phyloP scores from a whole-genome alignment of 2,329 filamentous ascomycete species.

The Verticillium tricorpus region DNA sequence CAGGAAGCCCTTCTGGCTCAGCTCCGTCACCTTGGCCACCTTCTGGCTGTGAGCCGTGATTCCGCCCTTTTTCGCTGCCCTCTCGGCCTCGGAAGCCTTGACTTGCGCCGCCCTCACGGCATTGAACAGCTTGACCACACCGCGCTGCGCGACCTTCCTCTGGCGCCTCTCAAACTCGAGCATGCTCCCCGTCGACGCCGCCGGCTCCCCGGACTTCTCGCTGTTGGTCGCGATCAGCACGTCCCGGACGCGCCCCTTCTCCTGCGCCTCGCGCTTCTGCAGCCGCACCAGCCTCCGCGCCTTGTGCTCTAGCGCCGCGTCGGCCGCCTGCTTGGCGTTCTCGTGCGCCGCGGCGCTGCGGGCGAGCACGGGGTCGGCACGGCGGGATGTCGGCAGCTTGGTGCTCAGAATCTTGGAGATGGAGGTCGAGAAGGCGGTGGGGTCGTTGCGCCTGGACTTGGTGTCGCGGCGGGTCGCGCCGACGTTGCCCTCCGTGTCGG shows the following conservation, averaged over 20 bases:
- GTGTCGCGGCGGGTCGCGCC: slow-evolving; percentile 32
- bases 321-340: slow-evolving; percentile 66
- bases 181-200: slow-evolving; percentile 45
- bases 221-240: slow-evolving; percentile 64
- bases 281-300: slow-evolving; percentile 74
- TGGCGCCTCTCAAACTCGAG: slow-evolving; percentile 73
- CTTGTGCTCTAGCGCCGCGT: slow-evolving; percentile 75
- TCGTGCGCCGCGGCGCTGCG: slow-evolving; percentile 72
- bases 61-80: slow-evolving; percentile 63
- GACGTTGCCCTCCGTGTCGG: slow-evolving; percentile 28
- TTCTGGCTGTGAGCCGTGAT: slow-evolving; percentile 74
- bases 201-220: slow-evolving; percentile 35
- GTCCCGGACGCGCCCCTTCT: slow-evolving; percentile 86
- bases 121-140: slow-evolving; percentile 96
- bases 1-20: slow-evolving; percentile 95
- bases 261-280: slow-evolving; percentile 72
- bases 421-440: slow-evolving; percentile 83
- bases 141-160: slow-evolving; percentile 83
- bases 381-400: slow-evolving; percentile 77
- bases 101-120: slow-evolving; percentile 91
- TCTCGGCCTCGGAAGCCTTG: slow-evolving; percentile 74
- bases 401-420: slow-evolving; percentile 89
- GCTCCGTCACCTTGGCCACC: slow-evolving; percentile 87
- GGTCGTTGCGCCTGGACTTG: slow-evolving; percentile 86
- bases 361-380: slow-evolving; percentile 85